Evolutionary conservation across 2,329 filamentous ascomycete genomes (phyloP).

Genomic region (Acephala macrosclerotiorum): DNA sequence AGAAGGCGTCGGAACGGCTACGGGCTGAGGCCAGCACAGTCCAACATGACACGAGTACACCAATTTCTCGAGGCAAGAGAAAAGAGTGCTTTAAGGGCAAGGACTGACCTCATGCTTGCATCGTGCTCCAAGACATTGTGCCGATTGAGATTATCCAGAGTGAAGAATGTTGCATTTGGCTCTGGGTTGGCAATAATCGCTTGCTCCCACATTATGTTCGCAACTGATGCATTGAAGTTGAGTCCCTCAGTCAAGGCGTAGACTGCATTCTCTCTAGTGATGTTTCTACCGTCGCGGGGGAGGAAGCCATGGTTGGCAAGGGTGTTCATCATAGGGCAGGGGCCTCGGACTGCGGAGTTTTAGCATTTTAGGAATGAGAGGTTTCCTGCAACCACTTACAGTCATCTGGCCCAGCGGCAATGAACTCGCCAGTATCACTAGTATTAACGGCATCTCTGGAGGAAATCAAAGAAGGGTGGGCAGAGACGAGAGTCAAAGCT

Average conservation of each 20-base stretch:
- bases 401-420: slow-evolving; percentile 17
- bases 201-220: slow-evolving; percentile 50
- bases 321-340: slow-evolving; percentile 54
- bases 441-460: background rate
- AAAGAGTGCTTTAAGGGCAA: background rate
- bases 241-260: slow-evolving; percentile 49
- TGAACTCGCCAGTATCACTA: slow-evolving; percentile 5
- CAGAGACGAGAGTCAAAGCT: slow-evolving; percentile 4
- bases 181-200: slow-evolving; percentile 52
- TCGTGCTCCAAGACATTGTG: slow-evolving; percentile 60
- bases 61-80: background rate
- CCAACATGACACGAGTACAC: background rate
- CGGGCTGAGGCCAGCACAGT: background rate
- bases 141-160: slow-evolving; percentile 52
- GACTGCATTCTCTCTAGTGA: slow-evolving; percentile 45
- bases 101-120: slow-evolving; percentile 50
- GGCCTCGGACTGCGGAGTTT: slow-evolving; percentile 36
- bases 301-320: slow-evolving; percentile 54
- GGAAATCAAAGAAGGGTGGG: slow-evolving; percentile 1
- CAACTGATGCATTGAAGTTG: slow-evolving; percentile 52
- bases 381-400: background rate
- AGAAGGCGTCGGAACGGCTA: slow-evolving; percentile 56
- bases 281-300: slow-evolving; percentile 49
- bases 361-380: background rate
- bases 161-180: slow-evolving; percentile 53